Evolutionary conservation across 306 rosid genomes (phyloP), one percentile per base, ranked within the genome.

Genomic region (Vigna hirtella): DNA sequence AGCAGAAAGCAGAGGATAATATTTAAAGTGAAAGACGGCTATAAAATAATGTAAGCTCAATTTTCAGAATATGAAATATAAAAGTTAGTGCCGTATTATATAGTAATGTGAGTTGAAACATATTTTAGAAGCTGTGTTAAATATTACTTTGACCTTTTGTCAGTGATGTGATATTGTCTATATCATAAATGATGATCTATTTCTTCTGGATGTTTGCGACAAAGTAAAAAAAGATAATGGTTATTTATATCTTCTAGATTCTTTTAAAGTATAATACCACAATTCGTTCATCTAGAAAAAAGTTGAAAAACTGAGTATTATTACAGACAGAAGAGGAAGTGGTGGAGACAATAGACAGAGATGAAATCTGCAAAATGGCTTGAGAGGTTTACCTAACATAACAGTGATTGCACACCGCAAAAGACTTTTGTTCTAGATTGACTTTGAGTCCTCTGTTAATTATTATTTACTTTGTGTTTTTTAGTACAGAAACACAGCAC

Each of bases 81-180:
- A 34, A 62, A 28, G 18, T 56, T 47, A 6, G 47, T 28, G 70
- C 15, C 28, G 9, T 55, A 76, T 76, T 62, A 61, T 51, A 26
- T 76, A 42, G 81, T 82, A 73, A 40, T 51, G 63, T 20, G 73
- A 24, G 81, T 76, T 70, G 50, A 77, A 68, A 82, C 67, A 70
- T 28, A 32, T 82, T 76, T 58, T 6, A 76, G 81, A 18, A 42
- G 76, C 20, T 42, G 74, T 63, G 10, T 66, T 47, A 67, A n/a
- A 9, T 28, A 49, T 55, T 47, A 36, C 73, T 79, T 79, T 51
- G 78, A 72, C 78, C 3, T 51, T 59, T 9, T 51, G 34, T 32
- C 17, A 7, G 49, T 79, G 78, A 79, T 63, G 78, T 72, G 74
- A 65, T 59, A 36, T 48, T 52, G 49, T 53, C 48, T 17, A 57